Conservation (phyloP, 768 basidiomycete species). For the Pleurotus salmoneostramineus region DNA sequence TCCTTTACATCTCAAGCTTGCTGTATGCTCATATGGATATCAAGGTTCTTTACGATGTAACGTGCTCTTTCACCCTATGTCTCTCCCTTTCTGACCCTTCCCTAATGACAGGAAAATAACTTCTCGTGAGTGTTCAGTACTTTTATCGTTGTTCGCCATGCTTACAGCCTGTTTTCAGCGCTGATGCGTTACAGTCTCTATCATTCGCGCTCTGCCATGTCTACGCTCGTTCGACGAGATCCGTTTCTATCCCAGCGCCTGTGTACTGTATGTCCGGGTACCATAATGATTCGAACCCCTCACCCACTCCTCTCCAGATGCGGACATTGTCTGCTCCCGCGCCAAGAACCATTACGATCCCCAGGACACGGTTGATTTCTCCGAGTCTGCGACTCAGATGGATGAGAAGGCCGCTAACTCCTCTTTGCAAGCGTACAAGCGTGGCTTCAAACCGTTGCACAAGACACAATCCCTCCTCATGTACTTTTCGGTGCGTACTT, state of each 20-base stretch:
- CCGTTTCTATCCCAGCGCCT: conserved; percentile 79
- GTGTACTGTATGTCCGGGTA: conserved; percentile 83
- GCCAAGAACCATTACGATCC: conserved; percentile 83
- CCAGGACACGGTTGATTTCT: conserved; percentile 53
- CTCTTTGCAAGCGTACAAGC: conserved; percentile 45
- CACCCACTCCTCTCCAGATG: conserved; percentile 27
- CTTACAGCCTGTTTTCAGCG: conserved; percentile 24
- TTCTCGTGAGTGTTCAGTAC: conserved; percentile 35
- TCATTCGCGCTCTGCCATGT: conserved; percentile 59
- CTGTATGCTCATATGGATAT: not conserved
- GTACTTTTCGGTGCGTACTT: conserved; percentile 52
- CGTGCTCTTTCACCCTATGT: conserved; percentile 9
- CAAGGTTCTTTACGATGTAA: conserved; percentile 34
- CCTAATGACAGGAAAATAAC: conserved; percentile 32
- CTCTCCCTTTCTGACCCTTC: not conserved
- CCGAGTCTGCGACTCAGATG: conserved; percentile 51
- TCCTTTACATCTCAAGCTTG: not conserved
- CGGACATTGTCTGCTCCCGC: conserved; percentile 53
- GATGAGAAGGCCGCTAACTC: conserved; percentile 36
- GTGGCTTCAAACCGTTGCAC: conserved; percentile 56
- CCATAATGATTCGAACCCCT: conserved; percentile 21
- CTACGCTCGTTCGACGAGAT: conserved; percentile 72
- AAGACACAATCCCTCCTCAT: conserved; percentile 43
- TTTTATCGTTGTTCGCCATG: not conserved
- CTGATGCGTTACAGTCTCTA: conserved; percentile 58